Base-by-base conservation (phyloP, 768 basidiomycete genomes). In the Steccherinum ochraceum region DNA sequence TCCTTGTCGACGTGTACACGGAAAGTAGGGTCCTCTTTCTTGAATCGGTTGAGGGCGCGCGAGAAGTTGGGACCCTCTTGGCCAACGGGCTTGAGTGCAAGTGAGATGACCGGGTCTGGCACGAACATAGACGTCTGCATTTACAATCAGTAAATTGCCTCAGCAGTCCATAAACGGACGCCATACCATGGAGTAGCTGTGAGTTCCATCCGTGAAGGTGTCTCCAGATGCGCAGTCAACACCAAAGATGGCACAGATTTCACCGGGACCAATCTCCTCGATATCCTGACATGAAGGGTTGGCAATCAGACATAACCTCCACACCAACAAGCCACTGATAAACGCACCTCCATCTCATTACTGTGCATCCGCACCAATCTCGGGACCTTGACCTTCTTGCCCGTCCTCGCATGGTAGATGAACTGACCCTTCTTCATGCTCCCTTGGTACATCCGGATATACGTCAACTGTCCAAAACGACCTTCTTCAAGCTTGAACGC, bases 401-500 rank as follows among this genome's bases (percentile, higher is more conserved):
- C 95, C 19, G 93, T 93, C 39, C 94, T 77, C 7, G 89, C 92
- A 61, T 98, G 96, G 70, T 77, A 93, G 58, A 99, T 93, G 52
- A 84, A 76, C 56, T 77, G 79, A 2, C 89, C 82, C 69, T 89
- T 89, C 72, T 85, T 93, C 66, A 99, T 67, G 35, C 81, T 89
- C 24, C 96, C 96, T 67, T 98, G 96, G 61, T 99, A 99, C 50
- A 99, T 89, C 18, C 96, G 77, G 83, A 99, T 93, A 67, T 99
- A 99, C 0, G 96, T 99, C 63, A 99, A 71, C 68, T 99, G 96
- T 10, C 96, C 96, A 63, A 90, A 99, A 20, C 90, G 78, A 3
- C 95, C 94, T 72, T 99, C 96, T 67, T 99, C 96, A 42, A 99
- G 75, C 73, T 99, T 99, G 80, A 99, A 99, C 12, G 96, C 96